Evolutionary conservation across 1,284 basidiomycete genomes (phyloP), one percentile per base, ranked within the genome.

Genomic region (Rhizoctonia solani): DNA sequence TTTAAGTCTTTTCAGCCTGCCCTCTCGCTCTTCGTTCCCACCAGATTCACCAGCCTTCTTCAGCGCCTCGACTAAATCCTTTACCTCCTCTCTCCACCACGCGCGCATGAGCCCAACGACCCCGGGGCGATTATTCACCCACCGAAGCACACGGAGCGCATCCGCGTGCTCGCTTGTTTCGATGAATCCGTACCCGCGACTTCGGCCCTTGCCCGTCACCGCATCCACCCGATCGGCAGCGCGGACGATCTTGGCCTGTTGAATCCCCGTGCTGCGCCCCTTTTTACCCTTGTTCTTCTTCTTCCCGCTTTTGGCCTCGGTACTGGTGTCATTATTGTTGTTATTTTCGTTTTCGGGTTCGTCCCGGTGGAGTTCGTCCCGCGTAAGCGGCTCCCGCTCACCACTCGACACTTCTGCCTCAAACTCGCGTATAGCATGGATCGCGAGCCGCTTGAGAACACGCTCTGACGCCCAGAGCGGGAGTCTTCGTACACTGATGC

Each of bases 141-240:
- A 99, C 23, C 96, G 84, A 37, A 99, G 77, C 0, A 98, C 90
- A 47, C 92, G 89, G 34, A 99, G 81, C 1, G 95, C 94, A 74
- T 98, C 93, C 9, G 88, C 85, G 75, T 98, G 96, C 27, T 80
- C 84, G 41, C 86, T 81, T 85, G 98, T 86, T 80, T 99, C 96
- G 44, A 99, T 75, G 80, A 99, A 99, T 14, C 96, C 97, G 74
- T 98, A 99, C 0, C 96, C 96, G 75, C 90, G 92, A 72, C 89
- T 92, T 66, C 90, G 84, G 1, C 93, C 93, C 72, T 91, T 87
- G 1, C 91, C 92, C 0, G 92, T 95, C 32, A 95, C 76, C 0
- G 91, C 82, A 75, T 99, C 96, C 58, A 96, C 82, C 21, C 93
- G 88, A 71, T 97, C 95, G 25, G 82, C 81, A 47, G 77, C 76